Percentiles rank a stretch among this genome's conserved stretches.
Conservation (phyloP, 805 yeast species). For the Blastobotrys parvus region DNA sequence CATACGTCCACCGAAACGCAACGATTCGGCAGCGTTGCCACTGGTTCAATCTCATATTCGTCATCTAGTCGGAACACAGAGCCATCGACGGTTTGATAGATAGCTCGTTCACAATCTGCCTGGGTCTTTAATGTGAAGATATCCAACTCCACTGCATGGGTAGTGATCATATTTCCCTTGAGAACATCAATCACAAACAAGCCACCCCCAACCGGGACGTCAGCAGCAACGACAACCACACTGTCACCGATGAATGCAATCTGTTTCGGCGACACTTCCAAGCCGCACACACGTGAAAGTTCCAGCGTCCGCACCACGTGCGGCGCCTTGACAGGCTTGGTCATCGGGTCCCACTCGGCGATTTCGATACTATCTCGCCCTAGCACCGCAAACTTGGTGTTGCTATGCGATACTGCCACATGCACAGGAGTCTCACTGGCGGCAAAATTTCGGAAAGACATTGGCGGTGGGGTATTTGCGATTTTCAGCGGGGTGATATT, state of each 20-base stretch:
- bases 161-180: background rate
- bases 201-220: conserved; percentile 15
- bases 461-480: conserved; percentile 95
- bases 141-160: conserved; percentile 39
- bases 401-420: conserved; percentile 54
- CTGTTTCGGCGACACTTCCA: conserved; percentile 36
- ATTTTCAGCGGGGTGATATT: conserved; percentile 72
- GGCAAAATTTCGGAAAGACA: conserved; percentile 59
- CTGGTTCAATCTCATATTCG: conserved; percentile 1
- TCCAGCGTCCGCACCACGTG: conserved; percentile 7
- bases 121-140: conserved; percentile 49
- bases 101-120: conserved; percentile 36
- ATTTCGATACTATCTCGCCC: conserved; percentile 40
- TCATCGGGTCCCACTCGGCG: conserved; percentile 32
- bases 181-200: conserved; percentile 19
- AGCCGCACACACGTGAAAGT: conserved; percentile 3
- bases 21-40: conserved; percentile 48
- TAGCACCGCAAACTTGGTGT: conserved; percentile 50
- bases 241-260: conserved; percentile 47
- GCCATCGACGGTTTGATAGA: conserved; percentile 59
- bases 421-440: conserved; percentile 49
- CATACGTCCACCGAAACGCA: conserved; percentile 40
- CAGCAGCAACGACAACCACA: conserved; percentile 45
- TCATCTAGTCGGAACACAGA: conserved; percentile 33
- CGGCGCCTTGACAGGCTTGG: conserved; percentile 11